These are phyloP conservation scores for Barbarea vulgaris DNA, from an alignment of 345 rosid species.

Conservation along the genomic window DNA sequence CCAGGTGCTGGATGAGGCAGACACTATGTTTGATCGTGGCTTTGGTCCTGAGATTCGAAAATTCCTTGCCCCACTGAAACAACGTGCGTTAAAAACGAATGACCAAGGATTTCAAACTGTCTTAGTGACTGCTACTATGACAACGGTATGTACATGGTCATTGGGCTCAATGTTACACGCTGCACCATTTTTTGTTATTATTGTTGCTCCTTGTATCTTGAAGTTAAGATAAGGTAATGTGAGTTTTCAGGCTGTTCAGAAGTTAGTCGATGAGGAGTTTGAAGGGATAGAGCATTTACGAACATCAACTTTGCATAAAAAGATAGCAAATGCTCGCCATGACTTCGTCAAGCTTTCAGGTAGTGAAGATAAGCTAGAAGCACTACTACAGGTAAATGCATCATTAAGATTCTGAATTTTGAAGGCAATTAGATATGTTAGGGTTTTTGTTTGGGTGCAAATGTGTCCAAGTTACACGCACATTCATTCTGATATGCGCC, in stretches of 20 bases:
- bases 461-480: neutral
- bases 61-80: slow-evolving; percentile 80
- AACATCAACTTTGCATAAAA: slow-evolving; percentile 90
- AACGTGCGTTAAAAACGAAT: slow-evolving; percentile 65
- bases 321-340: slow-evolving; percentile 88
- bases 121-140: slow-evolving; percentile 91
- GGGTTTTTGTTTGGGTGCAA: neutral
- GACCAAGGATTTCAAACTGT: slow-evolving; percentile 83
- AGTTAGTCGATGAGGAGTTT: slow-evolving; percentile 87
- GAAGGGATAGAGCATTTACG: slow-evolving; percentile 85
- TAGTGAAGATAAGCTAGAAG: slow-evolving; percentile 91
- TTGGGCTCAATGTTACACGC: neutral
- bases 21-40: slow-evolving; percentile 97
- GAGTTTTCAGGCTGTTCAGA: slow-evolving; percentile 83
- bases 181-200: neutral
- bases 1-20: slow-evolving; percentile 98
- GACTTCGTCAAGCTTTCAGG: slow-evolving; percentile 89
- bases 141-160: slow-evolving; percentile 55
- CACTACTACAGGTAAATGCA: slow-evolving; percentile 71
- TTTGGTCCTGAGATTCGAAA: slow-evolving; percentile 96
- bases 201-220: neutral
- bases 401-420: neutral
- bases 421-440: slow-evolving; percentile 13
- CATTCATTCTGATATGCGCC: neutral
- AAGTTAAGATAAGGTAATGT: neutral